Conservation (phyloP, 2,329 filamentous ascomycete genomes). For the Neoascochyta sp. region DNA sequence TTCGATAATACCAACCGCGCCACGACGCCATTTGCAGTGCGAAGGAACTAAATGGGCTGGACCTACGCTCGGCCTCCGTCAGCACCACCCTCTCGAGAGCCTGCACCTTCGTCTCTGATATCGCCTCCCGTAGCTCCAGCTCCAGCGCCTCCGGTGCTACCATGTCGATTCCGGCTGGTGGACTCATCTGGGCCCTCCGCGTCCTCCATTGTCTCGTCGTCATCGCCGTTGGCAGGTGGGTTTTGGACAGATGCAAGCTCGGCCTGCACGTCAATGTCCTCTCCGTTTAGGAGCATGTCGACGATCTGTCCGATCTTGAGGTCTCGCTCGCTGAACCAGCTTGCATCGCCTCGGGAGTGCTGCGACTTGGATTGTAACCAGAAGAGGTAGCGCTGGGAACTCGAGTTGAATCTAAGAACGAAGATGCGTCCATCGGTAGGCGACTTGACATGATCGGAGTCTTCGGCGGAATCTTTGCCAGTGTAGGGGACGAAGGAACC, state of each 20-base stretch:
- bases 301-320: conserved; percentile 85
- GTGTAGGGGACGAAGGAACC: conserved; percentile 78
- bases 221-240: conserved; percentile 51
- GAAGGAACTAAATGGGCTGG: conserved; percentile 33
- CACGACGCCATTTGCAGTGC: conserved; percentile 33
- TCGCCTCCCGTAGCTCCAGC: conserved; percentile 87
- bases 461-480: conserved; percentile 49
- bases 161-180: conserved; percentile 29
- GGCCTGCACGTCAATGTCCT: conserved; percentile 73
- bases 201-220: conserved; percentile 63
- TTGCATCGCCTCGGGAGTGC: conserved; percentile 63
- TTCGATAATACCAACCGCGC: conserved; percentile 30
- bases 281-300: conserved; percentile 77
- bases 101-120: conserved; percentile 82
- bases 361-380: conserved; percentile 94
- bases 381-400: conserved; percentile 86
- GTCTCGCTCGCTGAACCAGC: conserved; percentile 81
- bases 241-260: conserved; percentile 63
- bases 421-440: conserved; percentile 83
- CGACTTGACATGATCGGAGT: conserved; percentile 58
- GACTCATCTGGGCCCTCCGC: conserved; percentile 52
- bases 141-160: conserved; percentile 71
- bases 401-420: conserved; percentile 88
- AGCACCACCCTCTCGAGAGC: conserved; percentile 84
- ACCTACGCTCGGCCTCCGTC: conserved; percentile 99